These are phyloP conservation scores for Cicer chorassanicum DNA, from an alignment of 306 rosid genomes.

Conservation along the genomic window DNA sequence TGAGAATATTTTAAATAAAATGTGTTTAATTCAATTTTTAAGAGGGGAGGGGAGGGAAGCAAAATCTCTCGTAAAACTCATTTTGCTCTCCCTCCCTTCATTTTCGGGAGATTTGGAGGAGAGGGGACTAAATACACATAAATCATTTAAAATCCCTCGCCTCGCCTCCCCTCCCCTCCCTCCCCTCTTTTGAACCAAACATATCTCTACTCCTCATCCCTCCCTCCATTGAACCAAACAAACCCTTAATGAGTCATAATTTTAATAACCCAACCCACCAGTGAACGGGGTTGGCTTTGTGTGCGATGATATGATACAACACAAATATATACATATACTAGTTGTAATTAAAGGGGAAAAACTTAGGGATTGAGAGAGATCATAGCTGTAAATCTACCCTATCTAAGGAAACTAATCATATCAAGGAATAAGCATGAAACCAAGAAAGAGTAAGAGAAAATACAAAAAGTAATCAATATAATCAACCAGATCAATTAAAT, in stretches of 20 bases:
- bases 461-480: slow-evolving; percentile 5
- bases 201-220: too few species aligned
- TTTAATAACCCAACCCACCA: not conserved
- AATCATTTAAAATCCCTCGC: too few species aligned
- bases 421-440: not conserved
- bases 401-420: not conserved
- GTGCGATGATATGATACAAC: not conserved
- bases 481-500: not conserved
- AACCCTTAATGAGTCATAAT: not conserved
- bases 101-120: too few species aligned
- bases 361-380: not conserved
- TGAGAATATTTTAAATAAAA: too few species aligned
- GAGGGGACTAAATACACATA: too few species aligned
- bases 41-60: too few species aligned
- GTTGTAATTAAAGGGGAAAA: not conserved
- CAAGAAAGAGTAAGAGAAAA: not conserved
- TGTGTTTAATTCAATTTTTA: too few species aligned
- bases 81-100: too few species aligned
- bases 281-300: not conserved
- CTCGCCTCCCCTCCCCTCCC: too few species aligned
- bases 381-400: not conserved
- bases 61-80: too few species aligned
- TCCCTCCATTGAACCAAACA: too few species aligned
- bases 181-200: too few species aligned
- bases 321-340: slow-evolving; percentile 3